These are phyloP conservation scores for Aegilops speltoides DNA, from an alignment of 176 grass and related monocot species.

Conservation along the genomic window DNA sequence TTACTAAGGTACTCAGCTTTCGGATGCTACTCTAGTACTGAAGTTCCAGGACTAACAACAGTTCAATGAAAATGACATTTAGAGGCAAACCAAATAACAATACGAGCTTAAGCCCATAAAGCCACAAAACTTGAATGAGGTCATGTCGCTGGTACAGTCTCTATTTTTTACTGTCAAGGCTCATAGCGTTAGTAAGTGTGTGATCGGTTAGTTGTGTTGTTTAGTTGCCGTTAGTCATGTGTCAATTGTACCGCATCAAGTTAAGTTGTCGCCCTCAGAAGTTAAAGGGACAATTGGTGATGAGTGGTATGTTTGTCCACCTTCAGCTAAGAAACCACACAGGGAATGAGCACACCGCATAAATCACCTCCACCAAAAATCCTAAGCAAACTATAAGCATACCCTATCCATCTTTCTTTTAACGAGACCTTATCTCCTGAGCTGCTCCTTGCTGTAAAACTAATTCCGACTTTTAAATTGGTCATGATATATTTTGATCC, in stretches of 20 bases:
- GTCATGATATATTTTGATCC: neutral
- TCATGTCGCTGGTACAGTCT: neutral
- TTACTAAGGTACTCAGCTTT: neutral
- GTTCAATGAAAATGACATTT: constrained; percentile 13
- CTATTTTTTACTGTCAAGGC: neutral
- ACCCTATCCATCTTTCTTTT: neutral
- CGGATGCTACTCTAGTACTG: neutral
- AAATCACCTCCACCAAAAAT: neutral
- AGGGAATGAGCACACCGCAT: neutral
- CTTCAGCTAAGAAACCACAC: neutral
- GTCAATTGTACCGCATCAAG: neutral
- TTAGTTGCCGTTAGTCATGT: neutral
- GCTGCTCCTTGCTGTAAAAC: neutral
- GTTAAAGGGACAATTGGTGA: neutral
- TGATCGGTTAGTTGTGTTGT: neutral
- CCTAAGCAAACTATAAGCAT: neutral
- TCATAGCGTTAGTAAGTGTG: neutral
- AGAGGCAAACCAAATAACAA: neutral
- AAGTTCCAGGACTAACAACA: constrained; percentile 11
- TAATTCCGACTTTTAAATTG: neutral
- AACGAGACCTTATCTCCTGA: neutral
- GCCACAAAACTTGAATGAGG: constrained; percentile 13
- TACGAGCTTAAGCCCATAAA: neutral
- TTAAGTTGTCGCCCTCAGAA: neutral
- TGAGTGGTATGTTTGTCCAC: neutral